Evolutionary conservation across 176 grass and related monocot species (phyloP).

Genomic region (Bothriochloa decipiens): DNA sequence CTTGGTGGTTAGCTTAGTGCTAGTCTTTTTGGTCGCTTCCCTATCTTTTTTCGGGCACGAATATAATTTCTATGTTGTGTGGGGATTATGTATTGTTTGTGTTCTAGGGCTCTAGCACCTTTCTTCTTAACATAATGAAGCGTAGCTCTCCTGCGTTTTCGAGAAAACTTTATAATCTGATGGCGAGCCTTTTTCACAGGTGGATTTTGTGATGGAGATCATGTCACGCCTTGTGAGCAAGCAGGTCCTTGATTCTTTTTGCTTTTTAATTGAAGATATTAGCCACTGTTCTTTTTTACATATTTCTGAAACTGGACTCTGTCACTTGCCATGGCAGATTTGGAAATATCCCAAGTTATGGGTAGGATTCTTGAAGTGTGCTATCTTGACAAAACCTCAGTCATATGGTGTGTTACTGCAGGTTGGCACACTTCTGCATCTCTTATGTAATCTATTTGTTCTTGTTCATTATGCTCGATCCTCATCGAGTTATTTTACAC

Average conservation of each 20-base stretch:
- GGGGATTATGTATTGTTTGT: too few relatives aligned
- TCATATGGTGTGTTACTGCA: constrained; percentile 88
- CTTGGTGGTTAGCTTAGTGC: too few relatives aligned
- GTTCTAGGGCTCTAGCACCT: too few relatives aligned
- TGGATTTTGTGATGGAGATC: constrained; percentile 96
- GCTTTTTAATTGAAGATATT: not conserved
- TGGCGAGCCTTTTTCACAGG: constrained; percentile 50
- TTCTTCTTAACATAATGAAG: too few relatives aligned
- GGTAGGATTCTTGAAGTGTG: constrained; percentile 93
- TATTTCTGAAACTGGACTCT: constrained; percentile 29
- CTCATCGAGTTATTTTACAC: not conserved
- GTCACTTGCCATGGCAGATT: constrained; percentile 61
- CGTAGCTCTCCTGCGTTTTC: too few relatives aligned
- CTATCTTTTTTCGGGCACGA: too few relatives aligned
- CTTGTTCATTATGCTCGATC: constrained; percentile 1
- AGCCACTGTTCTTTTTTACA: not conserved
- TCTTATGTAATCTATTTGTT: constrained; percentile 23
- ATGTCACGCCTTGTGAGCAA: constrained; percentile 89
- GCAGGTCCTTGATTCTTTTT: constrained; percentile 56
- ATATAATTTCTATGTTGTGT: too few relatives aligned
- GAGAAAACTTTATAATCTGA: constrained; percentile 21
- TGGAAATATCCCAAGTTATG: constrained; percentile 99
- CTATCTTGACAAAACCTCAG: constrained; percentile 90
- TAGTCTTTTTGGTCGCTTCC: too few relatives aligned
- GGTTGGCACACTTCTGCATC: constrained; percentile 49